phyloP scores from a whole-genome alignment of 2,329 filamentous ascomycete species.

The Shiraia sp. region DNA sequence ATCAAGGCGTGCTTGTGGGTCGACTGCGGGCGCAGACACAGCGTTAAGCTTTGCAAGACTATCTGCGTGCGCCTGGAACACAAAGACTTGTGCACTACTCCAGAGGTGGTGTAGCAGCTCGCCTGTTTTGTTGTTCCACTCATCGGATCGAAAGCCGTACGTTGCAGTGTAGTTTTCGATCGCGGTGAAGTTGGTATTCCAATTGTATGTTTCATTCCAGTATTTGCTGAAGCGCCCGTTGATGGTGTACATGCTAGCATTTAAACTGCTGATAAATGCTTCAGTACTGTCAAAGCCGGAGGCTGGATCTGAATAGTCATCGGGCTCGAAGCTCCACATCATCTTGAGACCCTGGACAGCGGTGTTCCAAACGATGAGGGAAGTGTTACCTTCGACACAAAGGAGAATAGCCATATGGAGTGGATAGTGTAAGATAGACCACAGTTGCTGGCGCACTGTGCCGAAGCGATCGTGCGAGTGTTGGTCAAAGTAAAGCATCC shows the following conservation, averaged over 20 bases:
- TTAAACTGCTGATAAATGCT: constrained; percentile 15
- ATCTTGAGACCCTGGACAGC: constrained; percentile 26
- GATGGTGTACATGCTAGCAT: constrained; percentile 22
- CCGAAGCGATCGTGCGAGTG: constrained; percentile 52
- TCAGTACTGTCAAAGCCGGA: constrained; percentile 13
- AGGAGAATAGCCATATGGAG: constrained; percentile 64
- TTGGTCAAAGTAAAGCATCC: constrained; percentile 63
- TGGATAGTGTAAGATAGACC: constrained; percentile 61
- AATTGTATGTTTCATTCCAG: constrained; percentile 26
- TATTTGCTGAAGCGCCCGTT: constrained; percentile 21
- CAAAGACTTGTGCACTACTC: constrained; percentile 27
- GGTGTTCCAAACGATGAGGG: constrained; percentile 28
- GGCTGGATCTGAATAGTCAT: constrained; percentile 16
- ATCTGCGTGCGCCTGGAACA: constrained; percentile 28
- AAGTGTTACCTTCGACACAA: constrained; percentile 58
- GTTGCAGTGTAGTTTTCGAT: constrained; percentile 23
- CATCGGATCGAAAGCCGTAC: constrained; percentile 18
- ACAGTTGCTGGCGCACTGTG: constrained; percentile 60
- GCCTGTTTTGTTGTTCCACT: constrained; percentile 26
- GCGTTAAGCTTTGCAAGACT: constrained; percentile 29
- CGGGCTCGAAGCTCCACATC: constrained; percentile 21
- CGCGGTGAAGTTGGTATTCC: constrained; percentile 25
- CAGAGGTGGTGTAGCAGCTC: constrained; percentile 16
- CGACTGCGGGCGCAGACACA: constrained; percentile 11
- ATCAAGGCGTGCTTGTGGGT: constrained; percentile 8